Evolutionary conservation across 2,329 filamentous ascomycete genomes (phyloP), one percentile per base, ranked within the genome.

Genomic region (Tetracladium maxilliforme): DNA sequence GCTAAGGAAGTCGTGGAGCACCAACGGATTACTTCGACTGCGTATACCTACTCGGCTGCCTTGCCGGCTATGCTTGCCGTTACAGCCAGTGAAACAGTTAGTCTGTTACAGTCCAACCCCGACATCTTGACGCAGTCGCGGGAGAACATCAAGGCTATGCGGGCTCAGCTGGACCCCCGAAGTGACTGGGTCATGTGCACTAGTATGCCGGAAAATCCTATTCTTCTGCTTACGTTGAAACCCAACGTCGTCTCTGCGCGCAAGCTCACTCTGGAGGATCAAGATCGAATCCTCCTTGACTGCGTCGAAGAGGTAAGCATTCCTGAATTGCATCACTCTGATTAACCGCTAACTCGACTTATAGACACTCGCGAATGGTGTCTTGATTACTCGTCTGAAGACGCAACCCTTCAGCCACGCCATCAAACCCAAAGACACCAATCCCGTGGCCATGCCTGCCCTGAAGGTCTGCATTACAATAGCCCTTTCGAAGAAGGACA

Each of bases 21-120:
- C 45, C 90, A 98, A 54, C 84, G 90, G 37, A 86, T 98, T 42
- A 83, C 81, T 7, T 82, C 87, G 5, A 73, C 81, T 2, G 78
- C 87, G 0, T 98, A 95, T 50, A 95, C 90, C 4, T 98, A 83
- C 56, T 95, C 87, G 15, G 90, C 90, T 4, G 90, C 90, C 6
- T 62, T 98, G 17, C 90, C 90, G 4, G 90, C 90, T 12, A 78
- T 98, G 59, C 61, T 93, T 26, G 84, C 90, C 11, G 92, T 92
- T n/a, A 94, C 86, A 0, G 84, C 87, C 2, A 92, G 82, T 45
- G 90, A 94, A 54, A 87, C 84, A 2, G 66, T 95, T 29, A 73
- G 74, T 28, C 58, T 95, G 37, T 61, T 98, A 25, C 84, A 94
- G 51, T 78, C 78, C 21, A 84, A 78, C 43, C 86, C 87, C 0